These are phyloP conservation scores for Plasmodium malariae DNA, from an alignment of 169 alveolate genomes.

Conservation along the genomic window DNA sequence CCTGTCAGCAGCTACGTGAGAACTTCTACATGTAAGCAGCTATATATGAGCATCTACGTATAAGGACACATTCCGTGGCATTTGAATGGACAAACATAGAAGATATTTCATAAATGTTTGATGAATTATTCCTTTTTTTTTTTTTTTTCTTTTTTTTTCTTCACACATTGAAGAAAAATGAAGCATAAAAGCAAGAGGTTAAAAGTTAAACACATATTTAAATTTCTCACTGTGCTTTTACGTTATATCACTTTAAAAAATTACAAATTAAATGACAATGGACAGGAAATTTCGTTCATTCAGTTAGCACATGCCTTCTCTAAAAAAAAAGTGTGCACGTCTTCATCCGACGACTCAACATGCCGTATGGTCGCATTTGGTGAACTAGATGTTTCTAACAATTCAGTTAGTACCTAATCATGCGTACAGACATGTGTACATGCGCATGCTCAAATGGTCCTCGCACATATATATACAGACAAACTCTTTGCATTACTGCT, in stretches of 20 bases:
- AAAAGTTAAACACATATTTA: conserved; percentile 3
- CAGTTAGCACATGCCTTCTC: conserved; percentile 50
- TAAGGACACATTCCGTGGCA: no score
- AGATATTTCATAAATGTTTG: no score
- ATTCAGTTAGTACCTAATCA: conserved; percentile 37
- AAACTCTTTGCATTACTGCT: not conserved
- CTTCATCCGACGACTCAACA: conserved; percentile 59
- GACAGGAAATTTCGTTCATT: conserved; percentile 14
- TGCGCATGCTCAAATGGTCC: not conserved
- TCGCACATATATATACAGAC: not conserved
- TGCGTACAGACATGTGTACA: not conserved
- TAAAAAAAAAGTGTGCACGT: conserved; percentile 62
- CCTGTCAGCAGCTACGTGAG: no score
- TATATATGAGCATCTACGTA: no score
- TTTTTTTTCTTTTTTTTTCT: not conserved
- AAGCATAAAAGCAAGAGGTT: not conserved
- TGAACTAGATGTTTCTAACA: conserved; percentile 63
- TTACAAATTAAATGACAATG: not conserved
- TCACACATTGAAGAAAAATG: conserved; percentile 7
- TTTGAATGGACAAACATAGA: no score
- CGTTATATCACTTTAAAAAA: conserved; percentile 14
- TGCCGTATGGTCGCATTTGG: conserved; percentile 56
- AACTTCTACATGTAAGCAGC: no score
- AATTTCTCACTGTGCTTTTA: not conserved
- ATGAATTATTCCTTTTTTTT: not conserved